These are phyloP conservation scores for Zizania latifolia DNA, from an alignment of 176 grass and related monocot genomes.

Conservation along the genomic window DNA sequence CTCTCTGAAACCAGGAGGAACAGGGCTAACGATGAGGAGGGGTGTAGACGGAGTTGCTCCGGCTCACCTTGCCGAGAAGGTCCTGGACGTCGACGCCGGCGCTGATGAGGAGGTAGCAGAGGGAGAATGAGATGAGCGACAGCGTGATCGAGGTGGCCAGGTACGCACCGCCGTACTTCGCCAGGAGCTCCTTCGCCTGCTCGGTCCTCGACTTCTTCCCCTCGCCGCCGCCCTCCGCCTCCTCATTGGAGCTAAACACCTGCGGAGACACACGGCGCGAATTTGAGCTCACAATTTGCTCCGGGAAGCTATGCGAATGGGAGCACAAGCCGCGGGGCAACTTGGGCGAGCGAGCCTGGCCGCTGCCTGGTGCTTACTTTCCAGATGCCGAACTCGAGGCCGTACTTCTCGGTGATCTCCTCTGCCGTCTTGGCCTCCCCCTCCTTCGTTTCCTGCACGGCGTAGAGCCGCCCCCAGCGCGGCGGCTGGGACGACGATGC, in stretches of 20 bases:
- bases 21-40: no score
- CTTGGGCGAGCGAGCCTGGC: no score
- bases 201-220: conserved; percentile 72
- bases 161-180: conserved; percentile 96
- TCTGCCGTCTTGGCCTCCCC: conserved; percentile 51
- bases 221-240: conserved; percentile 8
- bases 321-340: no score
- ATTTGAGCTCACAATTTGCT: neutral
- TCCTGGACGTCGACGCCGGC: conserved; percentile 83
- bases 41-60: no score
- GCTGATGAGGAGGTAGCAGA: conserved; percentile 88
- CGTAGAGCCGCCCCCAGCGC: conserved; percentile 24
- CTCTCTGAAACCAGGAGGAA: neutral
- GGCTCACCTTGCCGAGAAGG: conserved; percentile 68
- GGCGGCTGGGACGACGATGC: neutral
- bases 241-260: conserved; percentile 83
- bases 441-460: conserved; percentile 58
- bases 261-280: conserved; percentile 9
- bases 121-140: conserved; percentile 82
- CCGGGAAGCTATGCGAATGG: neutral
- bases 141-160: conserved; percentile 89
- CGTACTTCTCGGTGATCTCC: conserved; percentile 84
- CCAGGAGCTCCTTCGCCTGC: conserved; percentile 85
- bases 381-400: conserved; percentile 89
- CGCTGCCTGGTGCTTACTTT: conserved; percentile 35